phyloP scores from a whole-genome alignment of 1,139 yeast species.

The Scheffersomyces segobiensis region DNA sequence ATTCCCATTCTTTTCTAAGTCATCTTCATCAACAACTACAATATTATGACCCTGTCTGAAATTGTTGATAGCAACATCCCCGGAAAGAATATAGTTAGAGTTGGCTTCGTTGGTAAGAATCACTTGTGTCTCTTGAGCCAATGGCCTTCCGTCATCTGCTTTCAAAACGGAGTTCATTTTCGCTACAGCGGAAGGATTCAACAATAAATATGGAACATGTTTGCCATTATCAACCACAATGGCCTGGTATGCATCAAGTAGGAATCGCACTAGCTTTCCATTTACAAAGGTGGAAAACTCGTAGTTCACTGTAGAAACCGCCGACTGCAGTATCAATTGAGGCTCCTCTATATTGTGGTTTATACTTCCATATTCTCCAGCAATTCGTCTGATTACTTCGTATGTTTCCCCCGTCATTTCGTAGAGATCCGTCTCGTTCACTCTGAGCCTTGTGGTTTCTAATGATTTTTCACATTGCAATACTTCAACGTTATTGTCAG shows the following conservation, averaged over 20 bases:
- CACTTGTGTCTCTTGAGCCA: slow-evolving; percentile 11
- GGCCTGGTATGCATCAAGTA: slow-evolving; percentile 42
- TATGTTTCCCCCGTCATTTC: slow-evolving; percentile 25
- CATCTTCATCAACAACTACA: neutral
- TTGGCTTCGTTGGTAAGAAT: neutral
- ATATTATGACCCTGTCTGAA: neutral
- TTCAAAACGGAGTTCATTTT: slow-evolving; percentile 18
- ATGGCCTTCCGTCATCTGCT: slow-evolving; percentile 4
- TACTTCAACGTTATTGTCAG: slow-evolving; percentile 10
- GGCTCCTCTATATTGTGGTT: slow-evolving; percentile 8
- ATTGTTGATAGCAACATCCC: neutral
- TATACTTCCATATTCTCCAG: neutral
- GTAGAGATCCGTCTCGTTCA: slow-evolving; percentile 27
- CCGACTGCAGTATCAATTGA: slow-evolving; percentile 25
- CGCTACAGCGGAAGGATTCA: slow-evolving; percentile 37
- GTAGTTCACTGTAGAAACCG: slow-evolving; percentile 20
- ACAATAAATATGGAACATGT: slow-evolving; percentile 39
- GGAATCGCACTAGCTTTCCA: slow-evolving; percentile 15
- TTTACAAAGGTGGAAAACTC: slow-evolving; percentile 19
- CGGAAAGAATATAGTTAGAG: neutral
- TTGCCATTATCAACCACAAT: slow-evolving; percentile 38
- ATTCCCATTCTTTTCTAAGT: no score
- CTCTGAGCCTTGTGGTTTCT: slow-evolving; percentile 25
- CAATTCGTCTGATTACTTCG: slow-evolving; percentile 18
- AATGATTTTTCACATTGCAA: slow-evolving; percentile 2